Evolutionary conservation across 768 basidiomycete species (phyloP), one percentile per base, ranked within the genome.

Genomic region (Calocybe cyanea): DNA sequence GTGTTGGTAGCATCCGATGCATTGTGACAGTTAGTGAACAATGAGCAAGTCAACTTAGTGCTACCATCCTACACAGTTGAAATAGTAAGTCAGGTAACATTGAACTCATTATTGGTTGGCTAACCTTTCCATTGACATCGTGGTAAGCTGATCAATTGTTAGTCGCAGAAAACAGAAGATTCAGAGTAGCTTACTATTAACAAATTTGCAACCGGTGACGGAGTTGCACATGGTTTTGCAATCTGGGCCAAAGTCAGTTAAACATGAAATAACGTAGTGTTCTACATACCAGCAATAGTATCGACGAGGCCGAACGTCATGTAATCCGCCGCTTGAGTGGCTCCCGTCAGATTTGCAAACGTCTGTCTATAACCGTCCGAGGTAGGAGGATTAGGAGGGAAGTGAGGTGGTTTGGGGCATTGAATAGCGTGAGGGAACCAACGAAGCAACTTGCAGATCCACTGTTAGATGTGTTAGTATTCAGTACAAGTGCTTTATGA

Each of bases 211-310:
- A 18, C 67, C 70, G 7, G 25, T 4, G 43, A 73, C 67, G 24
- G 56, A 52, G 58, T 70, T 60, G 48, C 73, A 75, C 73, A 73
- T 75, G 11, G 66, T 58, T 56, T 65, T 63, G 57, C 73, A 75
- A 25, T 70, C 72, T 75, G 43, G 30, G 41, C 24, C n/a, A 23
- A 18, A 30, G 30, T 17, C 63, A 8, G 58, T 67, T 13, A 61
- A 11, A 11, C 11, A 28, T 48, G 42, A 63, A 63, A 25, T 28
- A 38, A 56, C 66, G 4, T 57, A 62, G 23, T 42, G 52, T 17
- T 38, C 44, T 41, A 64, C 21, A 55, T 54, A 72, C 72, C 63
- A 44, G 55, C 59, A 46, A 72, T 57, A 11, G 68, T 71, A 37
- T 71, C 70, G 20, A 75, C 73, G 20, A 75, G 58, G 34, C 73